Evolutionary conservation across 148 eudicot genomes (phyloP).

Genomic region (Chenopodium suecicum): DNA sequence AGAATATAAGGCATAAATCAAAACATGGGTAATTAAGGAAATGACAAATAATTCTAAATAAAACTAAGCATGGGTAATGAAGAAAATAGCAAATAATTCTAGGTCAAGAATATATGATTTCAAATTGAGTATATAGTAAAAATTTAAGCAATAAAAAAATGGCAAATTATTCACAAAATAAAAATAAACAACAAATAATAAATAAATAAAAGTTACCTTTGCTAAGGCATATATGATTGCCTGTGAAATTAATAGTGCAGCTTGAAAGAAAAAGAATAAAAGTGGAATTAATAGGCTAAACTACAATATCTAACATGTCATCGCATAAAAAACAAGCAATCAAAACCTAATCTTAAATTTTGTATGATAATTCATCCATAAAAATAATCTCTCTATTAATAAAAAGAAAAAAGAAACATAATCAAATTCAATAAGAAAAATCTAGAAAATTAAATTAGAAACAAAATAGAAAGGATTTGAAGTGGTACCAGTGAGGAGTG

Average conservation of each 20-base stretch:
- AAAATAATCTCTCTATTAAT: too few relatives aligned
- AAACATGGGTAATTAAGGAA: conserved; percentile 8
- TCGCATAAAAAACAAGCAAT: neutral
- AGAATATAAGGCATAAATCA: neutral
- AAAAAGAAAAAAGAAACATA: too few relatives aligned
- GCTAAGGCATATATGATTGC: neutral
- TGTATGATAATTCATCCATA: neutral
- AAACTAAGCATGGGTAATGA: too few relatives aligned
- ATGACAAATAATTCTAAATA: neutral
- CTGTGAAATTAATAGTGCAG: neutral
- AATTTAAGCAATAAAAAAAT: too few relatives aligned
- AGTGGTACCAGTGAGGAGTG: conserved; percentile 35
- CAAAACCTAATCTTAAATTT: neutral
- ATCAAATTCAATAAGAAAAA: too few relatives aligned
- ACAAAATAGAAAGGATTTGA: neutral
- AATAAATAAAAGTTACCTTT: conserved; percentile 15
- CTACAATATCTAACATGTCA: neutral
- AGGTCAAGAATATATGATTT: too few relatives aligned
- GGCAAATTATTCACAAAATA: too few relatives aligned
- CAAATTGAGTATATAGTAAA: too few relatives aligned
- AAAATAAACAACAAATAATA: too few relatives aligned
- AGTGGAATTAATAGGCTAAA: too few relatives aligned
- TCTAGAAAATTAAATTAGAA: too few relatives aligned
- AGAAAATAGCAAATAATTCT: too few relatives aligned
- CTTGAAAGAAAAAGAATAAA: neutral